Base-by-base conservation (phyloP, 2,329 filamentous ascomycete genomes). In the Fusarium veterinarium region DNA sequence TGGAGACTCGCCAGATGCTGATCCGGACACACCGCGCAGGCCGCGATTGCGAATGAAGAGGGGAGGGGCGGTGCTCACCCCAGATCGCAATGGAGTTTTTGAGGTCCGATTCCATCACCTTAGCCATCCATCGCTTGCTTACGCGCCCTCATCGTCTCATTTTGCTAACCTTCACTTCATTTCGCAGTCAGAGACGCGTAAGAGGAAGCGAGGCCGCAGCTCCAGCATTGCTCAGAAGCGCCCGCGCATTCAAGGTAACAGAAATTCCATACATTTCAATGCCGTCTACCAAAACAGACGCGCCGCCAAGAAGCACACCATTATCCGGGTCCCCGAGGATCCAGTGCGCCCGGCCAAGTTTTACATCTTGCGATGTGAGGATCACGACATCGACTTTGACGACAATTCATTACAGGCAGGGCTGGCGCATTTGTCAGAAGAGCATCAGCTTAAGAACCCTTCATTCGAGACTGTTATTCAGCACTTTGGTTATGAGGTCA, bases 281-380 rank as follows among this genome's bases (percentile, higher is more conserved):
- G 67, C 69, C 19, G 51, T 75, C 16, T 75, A 60, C 33, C 67
- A 69, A n/a, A 55, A 74, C 30, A 60, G 55, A 17, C 65, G 72
- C 51, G 70, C 73, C 13, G 40, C 51, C 6, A 48, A 67, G 38
- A 75, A 75, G 25, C 67, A 73, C 14, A 46, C 63, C 19, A 72
- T 75, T 11, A 51, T 74, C 12, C 67, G 65, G 37, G 37, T 37
- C 20, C 67, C 70, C 20, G 30, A 40, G 1, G 31, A 68, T 20
- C 17, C 23, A 12, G 13, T 37, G n/a, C 38, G 53, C 8, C 38
- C 58, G 13, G 59, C 33, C 8, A 55, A 45, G 28, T 75, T 62
- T 40, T 74, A 66, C 45, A 72, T 75, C 33, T n/a, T 75, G 19
- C 64, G 67, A 20, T 75, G 73, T 40, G 60, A 63, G 8, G 20